Base-by-base conservation (phyloP, 495 filamentous ascomycete genomes). In the Hypoxylon rickii region DNA sequence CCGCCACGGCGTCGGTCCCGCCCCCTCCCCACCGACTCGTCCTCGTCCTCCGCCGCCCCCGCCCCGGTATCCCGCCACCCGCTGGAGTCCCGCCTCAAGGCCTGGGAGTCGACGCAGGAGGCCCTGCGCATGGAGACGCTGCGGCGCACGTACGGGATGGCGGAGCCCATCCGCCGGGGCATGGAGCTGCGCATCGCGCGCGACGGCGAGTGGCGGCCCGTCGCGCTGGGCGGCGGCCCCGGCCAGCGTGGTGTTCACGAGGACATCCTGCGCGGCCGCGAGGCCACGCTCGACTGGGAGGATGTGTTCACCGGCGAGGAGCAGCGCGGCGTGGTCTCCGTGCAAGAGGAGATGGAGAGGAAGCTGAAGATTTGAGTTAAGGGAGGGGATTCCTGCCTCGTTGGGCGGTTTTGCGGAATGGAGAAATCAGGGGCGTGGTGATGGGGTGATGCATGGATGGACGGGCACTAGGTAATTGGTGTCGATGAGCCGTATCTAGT, bases 301-400 rank as follows among this genome's bases (percentile, higher is more conserved):
- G 59, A 63, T 81, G 84, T 98, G 17, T 98, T 86, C 72, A 83
- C 71, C 11, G 85, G 86, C 63, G 74, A 89, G 77, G 89, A 82
- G 74, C 82, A 70, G 76, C 84, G 86, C 54, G 81, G 83, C 51
- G 70, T 81, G 12, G 83, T 87, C 22, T 73, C 84, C 44, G 86
- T 96, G 69, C 92, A 96, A 53, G 84, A 88, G 55, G 93, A 97
- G 83, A 92, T 97, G 86, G 93, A 97, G 86, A 80, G 83, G 73
- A 86, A 89, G 76, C 69, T 96, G 70, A 79, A 75, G 74, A 79
- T 80, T 11, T 76, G 52, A 65, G 58, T 15, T 31, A 1, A 1
- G 2, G 13, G 5, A n/a, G n/a, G n/a, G n/a, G n/a, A n/a, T n/a
- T n/a, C n/a, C n/a, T 24, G 33, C 21, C 13, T 17, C 33, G n/a